Evolutionary conservation across 2,329 filamentous ascomycete genomes (phyloP), one percentile per base, ranked within the genome.

Genomic region (Dendryphion nanum): DNA sequence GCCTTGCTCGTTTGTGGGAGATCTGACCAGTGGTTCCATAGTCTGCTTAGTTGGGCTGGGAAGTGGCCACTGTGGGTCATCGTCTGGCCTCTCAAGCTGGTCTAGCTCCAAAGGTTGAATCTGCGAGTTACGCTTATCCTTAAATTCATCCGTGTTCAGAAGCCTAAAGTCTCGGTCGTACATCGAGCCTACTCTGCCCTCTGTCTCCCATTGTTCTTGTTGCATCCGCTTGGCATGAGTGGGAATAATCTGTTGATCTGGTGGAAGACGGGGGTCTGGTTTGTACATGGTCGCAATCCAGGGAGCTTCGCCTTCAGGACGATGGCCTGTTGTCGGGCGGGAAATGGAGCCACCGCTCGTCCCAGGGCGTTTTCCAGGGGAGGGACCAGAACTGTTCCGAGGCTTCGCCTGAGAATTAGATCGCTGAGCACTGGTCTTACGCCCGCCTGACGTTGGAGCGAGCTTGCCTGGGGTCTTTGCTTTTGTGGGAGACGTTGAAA

Each of bases 231-330:
- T 89, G 10, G 93, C 93, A 46, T 97, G 89, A 0, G 93, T 97
- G 1, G 93, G 93, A 8, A 98, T 80, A 37, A 98, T 82, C 61
- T 98, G 93, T 65, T 98, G 87, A 45, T 98, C 93, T 0, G 89
- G 93, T 5, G 93, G 93, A 21, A 98, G 74, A 44, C 89, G 84
- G 19, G 93, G 93, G 61, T 98, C 93, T 1, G 93, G 93, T 59
- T 94, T 95, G 67, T 96, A 98, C 68, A 95, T 89, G 16, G 86
- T 87, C 31, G 93, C 80, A 68, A 97, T 79, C 93, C 93, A 98
- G 35, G 93, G 93, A 7, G 93, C 89, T 37, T 97, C 91, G 15
- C 93, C 93, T 71, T 97, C 93, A 1, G 90, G 90, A 29, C 83
- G 79, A 59, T 77, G 87, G 82, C 43, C 81, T 71, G 69, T 88